A percentile compares a stretch with the other conserved stretches of the same genome.
phyloP scores from a whole-genome alignment of 2,329 filamentous ascomycete species.

The Diaporthe vaccinii region DNA sequence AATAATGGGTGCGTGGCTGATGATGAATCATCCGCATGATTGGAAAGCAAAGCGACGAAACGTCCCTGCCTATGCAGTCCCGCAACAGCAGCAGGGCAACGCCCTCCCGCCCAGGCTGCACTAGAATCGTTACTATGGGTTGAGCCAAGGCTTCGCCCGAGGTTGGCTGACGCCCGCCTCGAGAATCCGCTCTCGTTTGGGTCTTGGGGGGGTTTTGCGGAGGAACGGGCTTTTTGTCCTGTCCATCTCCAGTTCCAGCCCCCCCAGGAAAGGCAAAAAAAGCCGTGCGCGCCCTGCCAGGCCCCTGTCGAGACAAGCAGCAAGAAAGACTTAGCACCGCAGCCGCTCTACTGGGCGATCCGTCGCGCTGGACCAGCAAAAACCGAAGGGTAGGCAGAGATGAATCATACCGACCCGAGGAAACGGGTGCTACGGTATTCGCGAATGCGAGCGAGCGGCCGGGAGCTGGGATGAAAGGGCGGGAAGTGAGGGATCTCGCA shows the following conservation, averaged over 20 bases:
- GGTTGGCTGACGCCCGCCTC: conserved; percentile 28
- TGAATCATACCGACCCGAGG: conserved; percentile 28
- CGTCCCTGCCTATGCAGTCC: not conserved
- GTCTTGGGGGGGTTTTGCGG: conserved; percentile 1
- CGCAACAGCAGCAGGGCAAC: conserved; percentile 3
- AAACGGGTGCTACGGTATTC: conserved; percentile 11
- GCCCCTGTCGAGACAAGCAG: conserved; percentile 10
- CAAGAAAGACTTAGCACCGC: not conserved
- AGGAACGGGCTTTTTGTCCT: conserved; percentile 7
- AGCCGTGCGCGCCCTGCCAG: conserved; percentile 5
- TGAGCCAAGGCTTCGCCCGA: conserved; percentile 16
- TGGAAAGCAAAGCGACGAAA: not conserved
- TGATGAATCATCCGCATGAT: conserved; percentile 30
- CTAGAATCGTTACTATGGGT: not conserved
- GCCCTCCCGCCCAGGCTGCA: not conserved
- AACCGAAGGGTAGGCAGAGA: not conserved
- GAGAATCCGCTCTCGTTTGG: not conserved
- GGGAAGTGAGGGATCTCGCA: not conserved
- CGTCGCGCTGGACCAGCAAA: not conserved
- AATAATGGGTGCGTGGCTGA: not conserved
- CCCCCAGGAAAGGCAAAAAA: conserved; percentile 7
- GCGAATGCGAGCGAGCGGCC: conserved; percentile 18
- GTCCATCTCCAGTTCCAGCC: not conserved
- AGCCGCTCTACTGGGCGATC: not conserved
- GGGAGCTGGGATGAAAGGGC: conserved; percentile 1